Base-by-base conservation (phyloP, 2,329 filamentous ascomycete genomes). In the Aotearoamyces nothofagi region DNA sequence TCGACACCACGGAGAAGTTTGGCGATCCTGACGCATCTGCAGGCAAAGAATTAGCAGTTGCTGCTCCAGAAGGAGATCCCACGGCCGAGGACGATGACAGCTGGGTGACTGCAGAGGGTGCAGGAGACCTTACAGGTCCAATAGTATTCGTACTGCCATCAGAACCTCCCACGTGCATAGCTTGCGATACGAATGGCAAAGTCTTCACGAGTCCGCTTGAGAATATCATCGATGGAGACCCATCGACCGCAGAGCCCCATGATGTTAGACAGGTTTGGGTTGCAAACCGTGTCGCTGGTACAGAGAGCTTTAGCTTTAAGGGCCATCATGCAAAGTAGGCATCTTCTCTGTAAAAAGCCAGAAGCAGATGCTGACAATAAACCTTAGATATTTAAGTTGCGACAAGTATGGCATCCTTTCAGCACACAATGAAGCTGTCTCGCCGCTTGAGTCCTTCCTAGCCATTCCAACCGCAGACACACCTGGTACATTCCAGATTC, bases 251-350 rank as follows among this genome's bases (percentile, higher is more conserved):
- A 6, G 90, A 98, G 56, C 90, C 90, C 27, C 86, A 94, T 53
- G 86, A 96, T 51, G 86, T 96, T 35, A 66, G 87, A 35, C 86
- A 94, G 58, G 90, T 98, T 10, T 98, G 87, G 81, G 71, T 96
- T 39, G 83, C 81, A 35, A 92, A 79, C 42, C 69, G 68, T 40
- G 76, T 94, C 9, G 69, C 77, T 1, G 87, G 87, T 3, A 87
- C 79, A 1, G 81, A 92, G 38, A 65, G 67, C 17, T 77, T 82
- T 42, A 78, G 79, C 33, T 80, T 98, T 53, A 94, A 93, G 55
- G 82, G 83, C 0, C 79, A 87, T 43, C 81, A 94, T 54, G 86
- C 84, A 37, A 78, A 70, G 78, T 86, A 48, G 34, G 61, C 53
- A 26, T 37, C 13, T 7, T 2, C 15, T 9, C 9, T 22, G 16